Evolutionary conservation across 176 grass and related monocot genomes (phyloP).

Genomic region (Musa itinerans): DNA sequence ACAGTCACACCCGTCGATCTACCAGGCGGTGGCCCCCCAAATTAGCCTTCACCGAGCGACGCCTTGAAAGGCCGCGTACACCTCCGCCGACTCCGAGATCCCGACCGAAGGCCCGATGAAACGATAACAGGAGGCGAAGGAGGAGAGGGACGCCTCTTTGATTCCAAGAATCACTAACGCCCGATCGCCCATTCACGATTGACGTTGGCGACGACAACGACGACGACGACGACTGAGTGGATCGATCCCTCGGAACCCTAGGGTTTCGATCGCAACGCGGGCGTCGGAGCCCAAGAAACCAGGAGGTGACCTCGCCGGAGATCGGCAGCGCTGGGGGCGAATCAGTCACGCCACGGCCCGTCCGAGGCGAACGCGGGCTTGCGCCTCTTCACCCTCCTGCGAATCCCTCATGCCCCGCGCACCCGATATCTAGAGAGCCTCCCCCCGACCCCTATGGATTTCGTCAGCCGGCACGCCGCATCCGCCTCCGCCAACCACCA

Average conservation of each 20-base stretch:
- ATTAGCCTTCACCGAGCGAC: not conserved
- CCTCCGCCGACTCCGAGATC: not conserved
- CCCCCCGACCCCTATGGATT: constrained; percentile 61
- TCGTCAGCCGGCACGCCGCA: constrained; percentile 71
- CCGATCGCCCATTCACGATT: not conserved
- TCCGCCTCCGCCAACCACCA: constrained; percentile 28
- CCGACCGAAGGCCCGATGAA: not conserved
- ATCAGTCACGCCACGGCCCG: constrained; percentile 71
- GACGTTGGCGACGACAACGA: constrained; percentile 1
- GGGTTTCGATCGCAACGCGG: not conserved
- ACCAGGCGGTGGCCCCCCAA: too few relatives aligned
- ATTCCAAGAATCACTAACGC: constrained; percentile 2
- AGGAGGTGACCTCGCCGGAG: constrained; percentile 19
- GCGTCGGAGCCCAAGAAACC: not conserved
- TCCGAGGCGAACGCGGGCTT: constrained; percentile 22
- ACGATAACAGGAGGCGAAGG: constrained; percentile 17
- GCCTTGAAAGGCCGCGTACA: not conserved
- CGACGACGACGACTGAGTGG: constrained; percentile 18
- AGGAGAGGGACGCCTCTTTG: constrained; percentile 8
- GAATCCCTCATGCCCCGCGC: constrained; percentile 67
- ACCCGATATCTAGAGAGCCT: constrained; percentile 44
- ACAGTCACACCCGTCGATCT: too few relatives aligned
- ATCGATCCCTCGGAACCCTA: constrained; percentile 10
- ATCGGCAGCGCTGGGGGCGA: constrained; percentile 96
- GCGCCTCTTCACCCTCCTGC: constrained; percentile 26